Base-by-base conservation (phyloP, 1,139 yeast species). In the Sugiyamaella xylanicola region DNA sequence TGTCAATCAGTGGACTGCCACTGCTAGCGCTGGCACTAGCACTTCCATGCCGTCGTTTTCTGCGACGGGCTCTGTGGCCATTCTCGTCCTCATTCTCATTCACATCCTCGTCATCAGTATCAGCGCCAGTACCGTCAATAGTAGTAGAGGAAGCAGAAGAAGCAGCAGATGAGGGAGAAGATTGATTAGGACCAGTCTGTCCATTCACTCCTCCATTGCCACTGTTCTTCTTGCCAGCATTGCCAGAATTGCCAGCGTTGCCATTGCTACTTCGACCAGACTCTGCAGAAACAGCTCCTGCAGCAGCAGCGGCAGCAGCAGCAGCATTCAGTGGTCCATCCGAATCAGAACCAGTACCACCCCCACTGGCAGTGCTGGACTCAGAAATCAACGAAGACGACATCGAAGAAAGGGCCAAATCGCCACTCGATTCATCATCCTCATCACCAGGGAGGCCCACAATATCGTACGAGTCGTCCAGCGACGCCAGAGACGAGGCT, bases 391-490 rank as follows among this genome's bases (percentile, higher is more conserved):
- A 37, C 15, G 51, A 48, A 9, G 45, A 37, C 27, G 51, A 40
- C 46, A 47, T 9, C 37, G 39, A 36, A 19, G 54, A 49, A 17
- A 48, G 22, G 11, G 41, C 56, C 15, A 35, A 47, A 42, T 52
- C 55, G n/a, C 55, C 55, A 25, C 43, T 25, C 36, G 48, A 21
- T n/a, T 40, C 46, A 8, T 46, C 51, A 19, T 54, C 56, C 29
- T 22, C 47, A n/a, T 48, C 52, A n/a, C 35, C 32, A 4, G 51
- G 53, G 13, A 32, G 53, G 13, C 16, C 16, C 25, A 53, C 39
- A 1, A 53, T 48, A 36, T 53, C 48, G 37, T 53, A 53, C 25
- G 51, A 45, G 22, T 48, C 49, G 13, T 47, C 9, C 41, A 53
- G 27, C 3, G 51, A 47, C 37, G 46, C 13, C 40, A 40, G 20